Evolutionary conservation across 176 grass and related monocot species (phyloP), one percentile per base, ranked within the genome.

Genomic region (Chrysopogon serrulatus): DNA sequence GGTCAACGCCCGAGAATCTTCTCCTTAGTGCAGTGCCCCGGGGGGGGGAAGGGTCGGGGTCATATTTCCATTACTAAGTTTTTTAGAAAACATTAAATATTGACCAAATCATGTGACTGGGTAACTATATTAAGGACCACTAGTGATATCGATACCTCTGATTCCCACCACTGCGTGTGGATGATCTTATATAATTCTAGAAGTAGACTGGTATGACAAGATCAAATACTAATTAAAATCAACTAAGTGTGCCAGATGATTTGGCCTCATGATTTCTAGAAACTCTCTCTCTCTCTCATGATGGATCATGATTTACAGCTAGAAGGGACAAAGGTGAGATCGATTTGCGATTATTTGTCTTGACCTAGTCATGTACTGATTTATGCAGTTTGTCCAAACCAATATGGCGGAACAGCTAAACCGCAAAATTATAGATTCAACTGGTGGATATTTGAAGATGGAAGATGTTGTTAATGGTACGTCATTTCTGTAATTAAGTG

Each of bases 321-420:
- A 51, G 37, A 56, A 84, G 69, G 43, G 31, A 73, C 49, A 69
- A 60, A 62, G 33, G 59, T 53, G 34, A 62, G 16, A 7, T 42
- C 65, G 54, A 28, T 68, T 79, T 33, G 61, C 27, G 45, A 28
- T 56, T 88, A 42, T 43, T 66, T 84, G 24, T 24, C 10, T 70
- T 68, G 54, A 79, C 45, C 31, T 28, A 74, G 27, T 71, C 14
- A 59, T 77, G 67, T 35, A 68, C 31, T 91, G 19, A 82, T 88
- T 67, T 49, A 61, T 94, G 86, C 93, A 99, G 96, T 99, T 96
- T 94, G 86, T 96, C 83, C 76, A 87, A 87, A 99, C 93, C 71
- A 87, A 90, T 48, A 5, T 99, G 85, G 83, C 39, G 63, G 42
- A 79, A 45, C 86, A 79, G 73, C 23, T 94, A 33, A 85, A 72